Evolutionary conservation across 2,329 filamentous ascomycete genomes (phyloP).

Genomic region (Diaporthe amygdali): DNA sequence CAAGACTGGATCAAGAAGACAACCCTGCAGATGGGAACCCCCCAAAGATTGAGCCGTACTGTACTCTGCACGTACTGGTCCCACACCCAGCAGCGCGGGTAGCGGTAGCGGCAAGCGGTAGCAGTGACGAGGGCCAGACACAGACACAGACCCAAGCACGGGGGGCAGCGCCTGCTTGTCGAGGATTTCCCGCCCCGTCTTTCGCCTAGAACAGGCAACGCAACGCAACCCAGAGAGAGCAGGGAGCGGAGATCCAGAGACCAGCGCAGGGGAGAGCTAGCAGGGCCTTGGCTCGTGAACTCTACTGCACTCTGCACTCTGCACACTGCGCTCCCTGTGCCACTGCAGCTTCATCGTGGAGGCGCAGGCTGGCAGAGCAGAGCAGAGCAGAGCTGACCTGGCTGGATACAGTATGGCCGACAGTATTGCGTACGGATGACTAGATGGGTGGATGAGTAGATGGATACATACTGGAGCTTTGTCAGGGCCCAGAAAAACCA

Average conservation of each 20-base stretch:
- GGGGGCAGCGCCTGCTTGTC: neutral
- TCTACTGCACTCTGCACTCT: neutral
- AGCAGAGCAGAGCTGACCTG: neutral
- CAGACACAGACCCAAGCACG: neutral
- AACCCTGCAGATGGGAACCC: constrained; percentile 5
- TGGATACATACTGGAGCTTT: neutral
- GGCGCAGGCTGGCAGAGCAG: neutral
- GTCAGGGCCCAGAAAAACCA: constrained; percentile 1
- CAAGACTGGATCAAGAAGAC: constrained; percentile 9
- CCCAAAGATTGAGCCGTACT: neutral
- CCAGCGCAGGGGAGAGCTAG: neutral
- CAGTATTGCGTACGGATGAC: constrained; percentile 13
- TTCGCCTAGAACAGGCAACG: constrained; percentile 20
- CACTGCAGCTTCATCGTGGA: constrained; percentile 3
- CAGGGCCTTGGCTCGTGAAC: neutral
- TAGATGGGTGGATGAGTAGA: neutral
- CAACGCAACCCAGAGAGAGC: neutral
- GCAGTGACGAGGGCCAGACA: neutral
- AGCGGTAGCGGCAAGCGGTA: neutral
- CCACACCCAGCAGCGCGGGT: constrained; percentile 11
- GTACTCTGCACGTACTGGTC: neutral
- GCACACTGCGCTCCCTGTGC: no score
- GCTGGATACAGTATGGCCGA: constrained; percentile 8
- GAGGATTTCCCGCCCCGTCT: constrained; percentile 26
- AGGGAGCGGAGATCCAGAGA: neutral